A percentile compares a stretch with the other conserved stretches of the same genome.
These are phyloP conservation scores for Schizothecium vesticola DNA, from an alignment of 495 filamentous ascomycete genomes.

Conservation along the genomic window DNA sequence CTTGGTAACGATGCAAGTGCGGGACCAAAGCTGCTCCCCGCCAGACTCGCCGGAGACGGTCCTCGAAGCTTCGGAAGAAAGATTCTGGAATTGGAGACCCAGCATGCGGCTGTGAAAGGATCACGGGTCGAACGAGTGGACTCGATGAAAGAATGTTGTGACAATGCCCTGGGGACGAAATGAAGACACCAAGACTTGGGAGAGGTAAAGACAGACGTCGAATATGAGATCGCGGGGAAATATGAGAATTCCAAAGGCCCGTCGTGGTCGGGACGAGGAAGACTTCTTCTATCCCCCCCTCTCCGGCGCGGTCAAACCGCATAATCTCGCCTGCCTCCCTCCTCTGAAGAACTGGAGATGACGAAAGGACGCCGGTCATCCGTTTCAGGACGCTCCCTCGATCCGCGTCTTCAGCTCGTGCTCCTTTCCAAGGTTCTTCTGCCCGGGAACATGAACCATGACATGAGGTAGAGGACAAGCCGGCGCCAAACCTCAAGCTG, in stretches of 20 bases:
- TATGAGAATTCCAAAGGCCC: not conserved
- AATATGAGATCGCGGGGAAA: slow-evolving; percentile 1
- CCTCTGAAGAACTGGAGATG: not conserved
- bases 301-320: not conserved
- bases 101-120: not conserved
- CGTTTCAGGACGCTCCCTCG: not conserved
- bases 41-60: not conserved
- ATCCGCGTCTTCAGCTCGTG: not conserved
- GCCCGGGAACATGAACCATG: not conserved
- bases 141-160: not conserved
- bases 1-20: not conserved
- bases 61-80: not conserved
- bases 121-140: not conserved
- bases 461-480: not conserved
- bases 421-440: not conserved
- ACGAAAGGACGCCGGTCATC: not conserved
- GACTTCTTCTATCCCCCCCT: slow-evolving; percentile 2
- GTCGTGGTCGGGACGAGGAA: not conserved
- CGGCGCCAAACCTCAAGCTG: not conserved
- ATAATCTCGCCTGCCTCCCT: not conserved
- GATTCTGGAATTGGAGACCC: not conserved
- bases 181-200: not conserved
- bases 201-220: not conserved
- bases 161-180: not conserved
- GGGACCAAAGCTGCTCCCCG: not conserved